Evolutionary conservation across 306 rosid species (phyloP).

Genomic region (Dicorynia guianensis): DNA sequence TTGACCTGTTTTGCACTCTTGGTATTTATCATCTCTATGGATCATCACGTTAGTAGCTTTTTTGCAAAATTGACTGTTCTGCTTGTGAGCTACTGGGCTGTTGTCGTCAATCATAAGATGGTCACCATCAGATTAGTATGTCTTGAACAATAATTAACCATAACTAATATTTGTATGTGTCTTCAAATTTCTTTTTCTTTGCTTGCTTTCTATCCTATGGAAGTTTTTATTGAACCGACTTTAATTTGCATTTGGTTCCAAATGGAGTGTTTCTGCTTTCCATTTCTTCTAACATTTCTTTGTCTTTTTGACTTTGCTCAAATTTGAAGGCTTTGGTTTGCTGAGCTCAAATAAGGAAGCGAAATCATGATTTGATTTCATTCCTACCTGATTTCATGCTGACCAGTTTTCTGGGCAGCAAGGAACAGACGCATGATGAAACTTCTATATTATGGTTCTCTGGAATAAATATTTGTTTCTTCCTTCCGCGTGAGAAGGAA

Average conservation of each 20-base stretch:
- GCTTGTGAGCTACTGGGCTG: not conserved
- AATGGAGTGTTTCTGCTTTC: not conserved
- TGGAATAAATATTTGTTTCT: slow-evolving; percentile 37
- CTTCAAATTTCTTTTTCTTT: slow-evolving; percentile 14
- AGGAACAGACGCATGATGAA: not conserved
- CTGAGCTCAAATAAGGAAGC: too few species aligned
- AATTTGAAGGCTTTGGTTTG: too few species aligned
- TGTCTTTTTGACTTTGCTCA: not conserved
- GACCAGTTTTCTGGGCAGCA: not conserved
- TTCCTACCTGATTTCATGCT: slow-evolving; percentile 16
- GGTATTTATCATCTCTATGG: not conserved
- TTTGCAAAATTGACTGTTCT: not conserved
- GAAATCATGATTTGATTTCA: not conserved
- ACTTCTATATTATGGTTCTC: slow-evolving; percentile 25
- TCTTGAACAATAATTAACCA: not conserved
- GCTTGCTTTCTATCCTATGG: not conserved
- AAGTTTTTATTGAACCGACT: not conserved
- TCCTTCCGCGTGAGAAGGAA: slow-evolving; percentile 28
- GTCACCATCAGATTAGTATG: not conserved
- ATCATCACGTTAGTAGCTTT: not conserved
- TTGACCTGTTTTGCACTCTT: not conserved
- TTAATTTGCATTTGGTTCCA: not conserved
- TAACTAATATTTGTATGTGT: not conserved
- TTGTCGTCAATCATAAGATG: slow-evolving; percentile 27
- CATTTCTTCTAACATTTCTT: not conserved